Conservation (phyloP, 257 asterid genomes). For the Verbena officinalis region DNA sequence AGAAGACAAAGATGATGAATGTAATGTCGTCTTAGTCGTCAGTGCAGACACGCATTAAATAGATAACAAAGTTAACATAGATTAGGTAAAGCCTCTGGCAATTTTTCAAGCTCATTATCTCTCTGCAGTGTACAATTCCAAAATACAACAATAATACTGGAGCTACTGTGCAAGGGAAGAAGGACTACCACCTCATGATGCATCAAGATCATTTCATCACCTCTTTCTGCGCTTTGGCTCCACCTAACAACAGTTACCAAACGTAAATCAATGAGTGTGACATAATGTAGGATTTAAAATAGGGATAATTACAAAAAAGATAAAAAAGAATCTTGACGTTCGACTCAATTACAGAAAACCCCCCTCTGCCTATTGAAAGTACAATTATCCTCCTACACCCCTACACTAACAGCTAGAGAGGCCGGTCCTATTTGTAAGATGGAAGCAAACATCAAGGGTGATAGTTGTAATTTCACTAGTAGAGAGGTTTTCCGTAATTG, state of each 20-base stretch:
- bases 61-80: constrained; percentile 19
- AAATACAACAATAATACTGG: constrained; percentile 32
- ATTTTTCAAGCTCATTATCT: constrained; percentile 30
- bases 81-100: constrained; percentile 8
- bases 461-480: no score
- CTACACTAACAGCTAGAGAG: no score
- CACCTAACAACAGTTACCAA: constrained; percentile 37
- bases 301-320: background rate
- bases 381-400: no score
- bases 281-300: background rate
- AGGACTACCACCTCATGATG: constrained; percentile 18
- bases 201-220: constrained; percentile 28
- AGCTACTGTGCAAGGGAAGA: constrained; percentile 34
- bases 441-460: no score
- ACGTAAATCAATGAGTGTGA: background rate
- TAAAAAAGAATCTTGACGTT: no score
- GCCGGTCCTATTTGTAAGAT: no score
- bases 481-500: no score
- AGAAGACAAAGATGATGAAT: constrained; percentile 14
- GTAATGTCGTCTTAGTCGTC: constrained; percentile 5
- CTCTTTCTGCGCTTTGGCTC: constrained; percentile 65
- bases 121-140: constrained; percentile 50
- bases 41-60: constrained; percentile 13
- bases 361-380: no score
- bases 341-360: no score